Percentiles rank a stretch among this genome's conserved stretches.
These are phyloP conservation scores for Auriculariales sp. DNA, from an alignment of 768 basidiomycete species.

Conservation along the genomic window DNA sequence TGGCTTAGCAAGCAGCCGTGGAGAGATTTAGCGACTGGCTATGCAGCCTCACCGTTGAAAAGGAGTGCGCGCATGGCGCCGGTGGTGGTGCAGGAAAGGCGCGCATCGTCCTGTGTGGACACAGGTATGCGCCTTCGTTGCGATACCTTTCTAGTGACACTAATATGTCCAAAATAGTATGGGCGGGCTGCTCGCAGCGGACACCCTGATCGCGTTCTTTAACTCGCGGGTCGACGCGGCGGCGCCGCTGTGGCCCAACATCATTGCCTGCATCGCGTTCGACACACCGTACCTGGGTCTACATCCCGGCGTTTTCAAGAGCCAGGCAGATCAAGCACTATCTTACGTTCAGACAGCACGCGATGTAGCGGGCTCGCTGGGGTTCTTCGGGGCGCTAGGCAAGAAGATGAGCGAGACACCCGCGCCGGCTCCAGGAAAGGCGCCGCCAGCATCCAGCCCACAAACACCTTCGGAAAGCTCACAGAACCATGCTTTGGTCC, in stretches of 20 bases:
- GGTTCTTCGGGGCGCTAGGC: constrained; percentile 39
- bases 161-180: constrained; percentile 51
- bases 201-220: constrained; percentile 61
- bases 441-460: constrained; percentile 10
- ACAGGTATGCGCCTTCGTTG: constrained; percentile 37
- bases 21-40: constrained; percentile 86
- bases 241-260: constrained; percentile 74
- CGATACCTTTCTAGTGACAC: neutral
- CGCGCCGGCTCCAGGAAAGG: constrained; percentile 11
- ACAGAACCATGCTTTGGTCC: constrained; percentile 13
- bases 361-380: constrained; percentile 37
- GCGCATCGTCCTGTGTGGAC: constrained; percentile 78
- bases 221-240: constrained; percentile 45
- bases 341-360: constrained; percentile 55
- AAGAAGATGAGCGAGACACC: neutral
- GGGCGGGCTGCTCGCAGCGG: constrained; percentile 84
- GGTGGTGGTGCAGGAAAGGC: constrained; percentile 60
- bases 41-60: constrained; percentile 72
- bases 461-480: neutral
- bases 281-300: constrained; percentile 93
- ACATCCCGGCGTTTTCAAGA: constrained; percentile 75
- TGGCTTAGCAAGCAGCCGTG: constrained; percentile 56
- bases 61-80: constrained; percentile 61
- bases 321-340: constrained; percentile 59
- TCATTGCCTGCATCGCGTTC: constrained; percentile 73